Evolutionary conservation across 768 basidiomycete genomes (phyloP), one percentile per base, ranked within the genome.

Genomic region (Kwoniella europaea): DNA sequence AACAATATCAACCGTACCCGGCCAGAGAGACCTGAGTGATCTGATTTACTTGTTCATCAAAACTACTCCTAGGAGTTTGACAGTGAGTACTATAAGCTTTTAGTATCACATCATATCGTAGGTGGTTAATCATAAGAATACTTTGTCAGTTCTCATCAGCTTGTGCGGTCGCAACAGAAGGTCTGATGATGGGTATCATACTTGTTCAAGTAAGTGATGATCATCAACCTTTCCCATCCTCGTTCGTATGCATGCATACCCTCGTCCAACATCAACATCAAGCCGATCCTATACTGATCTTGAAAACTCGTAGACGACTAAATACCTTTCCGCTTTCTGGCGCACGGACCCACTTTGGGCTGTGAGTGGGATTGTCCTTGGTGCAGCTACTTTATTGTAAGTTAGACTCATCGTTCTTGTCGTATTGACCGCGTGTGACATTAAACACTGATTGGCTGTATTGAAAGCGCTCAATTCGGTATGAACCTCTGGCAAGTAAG

Each of bases 401-500:
- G 68, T 63, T 52, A 10, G 12, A 18, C 7, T 29, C 24, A 63
- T 15, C 35, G 20, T n/a, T 7, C 22, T 44, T 20, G 13, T 46
- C 43, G 6, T 12, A 1, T 18, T 13, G 10, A 29, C 35, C 2
- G 22, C 58, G n/a, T 24, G 10, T 24, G 7, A 4, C 54, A 10
- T 20, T 57, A 3, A 15, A 2, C 10, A 63, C 42, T 27, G 27
- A 27, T 27, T 56, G 3, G 5, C 10, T 62, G 6, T 24, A 10
- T 27, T n/a, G 4, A 15, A 24, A 71, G 71, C 27, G 65, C 35
- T 20, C 71, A 71, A 44, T 54, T 71, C 20, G 65, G 43, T 15
- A 16, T 67, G 60, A 71, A 67, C 29, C 57, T 67, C 55, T 67
- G 71, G 65, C 71, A 71, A 44, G 71, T 71, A 43, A 56, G 65